Conservation (phyloP, 2,329 filamentous ascomycete genomes). For the Pestalotiopsis sp. region DNA sequence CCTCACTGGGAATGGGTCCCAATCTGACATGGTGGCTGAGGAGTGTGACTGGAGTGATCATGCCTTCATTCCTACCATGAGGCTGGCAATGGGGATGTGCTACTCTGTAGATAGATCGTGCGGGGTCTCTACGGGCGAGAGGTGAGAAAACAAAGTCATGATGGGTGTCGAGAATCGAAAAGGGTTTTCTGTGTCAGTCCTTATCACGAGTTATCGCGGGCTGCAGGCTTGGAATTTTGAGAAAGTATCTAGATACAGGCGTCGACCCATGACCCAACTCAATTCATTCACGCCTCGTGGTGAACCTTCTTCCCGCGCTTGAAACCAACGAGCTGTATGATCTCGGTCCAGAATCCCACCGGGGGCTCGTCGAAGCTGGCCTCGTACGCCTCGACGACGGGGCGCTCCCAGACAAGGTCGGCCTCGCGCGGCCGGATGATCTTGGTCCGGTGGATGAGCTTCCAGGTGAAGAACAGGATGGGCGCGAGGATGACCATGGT, state of each 20-base stretch:
- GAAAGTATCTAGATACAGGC: not conserved
- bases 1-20: not conserved
- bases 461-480: slow-evolving; percentile 61
- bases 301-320: not conserved
- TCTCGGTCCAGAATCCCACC: slow-evolving; percentile 16
- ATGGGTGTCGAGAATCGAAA: not conserved
- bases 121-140: too few relatives aligned
- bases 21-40: not conserved
- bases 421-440: slow-evolving; percentile 52
- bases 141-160: too few relatives aligned
- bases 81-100: not conserved
- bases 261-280: not conserved
- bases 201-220: slow-evolving; percentile 1
- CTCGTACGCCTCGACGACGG: slow-evolving; percentile 54
- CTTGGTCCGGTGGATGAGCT: slow-evolving; percentile 61
- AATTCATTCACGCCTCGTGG: not conserved
- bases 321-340: slow-evolving; percentile 7
- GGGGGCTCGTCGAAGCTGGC: slow-evolving; percentile 11
- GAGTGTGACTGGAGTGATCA: not conserved
- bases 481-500: slow-evolving; percentile 43
- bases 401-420: slow-evolving; percentile 59
- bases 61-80: too few relatives aligned
- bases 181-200: not conserved
- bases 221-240: slow-evolving; percentile 4
- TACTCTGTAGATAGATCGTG: not conserved